These are phyloP conservation scores for Leccinum incarnatum DNA, from an alignment of 768 basidiomycete genomes.

Conservation along the genomic window DNA sequence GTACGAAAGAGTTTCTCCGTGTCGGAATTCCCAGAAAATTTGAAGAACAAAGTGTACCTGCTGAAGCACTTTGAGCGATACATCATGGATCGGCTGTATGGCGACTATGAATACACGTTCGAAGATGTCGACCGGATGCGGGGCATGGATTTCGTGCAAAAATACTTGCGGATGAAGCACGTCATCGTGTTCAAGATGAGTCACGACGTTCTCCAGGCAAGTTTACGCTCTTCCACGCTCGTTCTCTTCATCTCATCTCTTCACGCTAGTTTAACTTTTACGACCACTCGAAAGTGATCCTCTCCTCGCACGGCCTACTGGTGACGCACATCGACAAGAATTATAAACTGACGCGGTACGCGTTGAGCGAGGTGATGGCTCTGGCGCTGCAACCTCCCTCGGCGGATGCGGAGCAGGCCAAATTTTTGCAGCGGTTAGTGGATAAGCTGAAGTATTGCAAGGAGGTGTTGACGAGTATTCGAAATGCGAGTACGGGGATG, in stretches of 20 bases:
- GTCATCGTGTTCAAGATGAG: constrained; percentile 96
- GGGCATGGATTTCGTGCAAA: constrained; percentile 95
- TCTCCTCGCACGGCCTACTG: constrained; percentile 74
- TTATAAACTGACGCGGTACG: constrained; percentile 72
- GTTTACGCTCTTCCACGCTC: constrained; percentile 15
- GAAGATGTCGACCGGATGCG: constrained; percentile 61
- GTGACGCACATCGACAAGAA: constrained; percentile 92
- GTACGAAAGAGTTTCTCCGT: constrained; percentile 71
- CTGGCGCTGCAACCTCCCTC: constrained; percentile 41
- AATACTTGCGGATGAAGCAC: constrained; percentile 94
- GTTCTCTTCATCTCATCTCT: neutral
- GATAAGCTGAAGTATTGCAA: constrained; percentile 86
- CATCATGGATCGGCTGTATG: constrained; percentile 87
- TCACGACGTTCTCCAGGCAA: constrained; percentile 92
- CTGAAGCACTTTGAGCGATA: constrained; percentile 93
- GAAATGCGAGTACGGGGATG: constrained; percentile 50
- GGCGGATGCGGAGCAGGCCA: constrained; percentile 52
- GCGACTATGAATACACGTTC: constrained; percentile 82
- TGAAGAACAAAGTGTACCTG: constrained; percentile 89
- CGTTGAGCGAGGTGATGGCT: constrained; percentile 68
- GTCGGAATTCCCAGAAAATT: constrained; percentile 70
- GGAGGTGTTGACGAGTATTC: constrained; percentile 75
- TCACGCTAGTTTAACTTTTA: constrained; percentile 90
- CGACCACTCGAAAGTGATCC: constrained; percentile 93
- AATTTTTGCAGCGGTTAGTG: constrained; percentile 61